phyloP scores from a whole-genome alignment of 768 basidiomycete species.

The Inosperma sp. region DNA sequence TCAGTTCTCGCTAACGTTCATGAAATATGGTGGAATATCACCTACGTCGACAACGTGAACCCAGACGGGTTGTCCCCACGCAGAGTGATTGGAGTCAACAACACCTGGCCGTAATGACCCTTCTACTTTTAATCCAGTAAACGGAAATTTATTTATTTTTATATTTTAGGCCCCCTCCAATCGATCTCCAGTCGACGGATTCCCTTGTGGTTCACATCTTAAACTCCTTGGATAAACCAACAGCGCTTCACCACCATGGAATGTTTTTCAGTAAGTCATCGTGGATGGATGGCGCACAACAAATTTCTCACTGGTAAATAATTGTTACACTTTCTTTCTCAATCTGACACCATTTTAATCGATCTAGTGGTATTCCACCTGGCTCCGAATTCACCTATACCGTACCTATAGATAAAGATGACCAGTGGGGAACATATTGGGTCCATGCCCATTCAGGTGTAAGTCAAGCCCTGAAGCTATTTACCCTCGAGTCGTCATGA shows the following conservation, averaged over 20 bases:
- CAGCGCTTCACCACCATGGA: conserved; percentile 87
- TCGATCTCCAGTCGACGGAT: conserved; percentile 71
- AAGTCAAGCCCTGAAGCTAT: conserved; percentile 56
- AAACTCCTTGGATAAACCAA: conserved; percentile 62
- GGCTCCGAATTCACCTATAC: conserved; percentile 69
- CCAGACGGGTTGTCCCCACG: conserved; percentile 80
- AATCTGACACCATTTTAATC: not conserved
- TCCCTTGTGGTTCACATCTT: conserved; percentile 70
- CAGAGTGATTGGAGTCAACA: conserved; percentile 82
- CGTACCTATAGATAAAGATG: conserved; percentile 62
- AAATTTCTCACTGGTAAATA: conserved; percentile 78
- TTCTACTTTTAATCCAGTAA: not conserved
- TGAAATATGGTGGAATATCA: conserved; percentile 87
- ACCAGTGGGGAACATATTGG: conserved; percentile 72
- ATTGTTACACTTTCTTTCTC: too few species aligned
- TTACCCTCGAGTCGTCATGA: not conserved
- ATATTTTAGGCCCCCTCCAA: conserved; percentile 77
- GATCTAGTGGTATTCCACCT: conserved; percentile 66
- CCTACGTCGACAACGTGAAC: conserved; percentile 70
- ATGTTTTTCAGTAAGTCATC: conserved; percentile 86
- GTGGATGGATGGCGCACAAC: conserved; percentile 87
- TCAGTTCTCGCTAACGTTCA: conserved; percentile 55
- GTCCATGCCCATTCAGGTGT: conserved; percentile 84
- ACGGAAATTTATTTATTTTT: not conserved
- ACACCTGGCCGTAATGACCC: conserved; percentile 84